phyloP scores from a whole-genome alignment of 345 rosid species.

The Eucalyptus albens region DNA sequence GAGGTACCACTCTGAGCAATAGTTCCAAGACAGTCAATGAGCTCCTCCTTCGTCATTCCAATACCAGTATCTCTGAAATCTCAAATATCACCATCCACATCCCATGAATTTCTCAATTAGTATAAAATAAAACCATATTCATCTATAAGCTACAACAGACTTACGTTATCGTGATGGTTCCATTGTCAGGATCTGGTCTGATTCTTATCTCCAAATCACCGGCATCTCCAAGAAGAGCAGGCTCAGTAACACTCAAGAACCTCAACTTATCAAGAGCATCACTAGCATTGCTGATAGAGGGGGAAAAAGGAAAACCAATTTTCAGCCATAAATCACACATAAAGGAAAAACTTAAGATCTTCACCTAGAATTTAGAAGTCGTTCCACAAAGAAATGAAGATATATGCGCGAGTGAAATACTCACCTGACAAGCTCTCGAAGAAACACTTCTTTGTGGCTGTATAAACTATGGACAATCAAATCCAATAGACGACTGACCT shows the following conservation, averaged over 20 bases:
- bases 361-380: neutral
- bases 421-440: constrained; percentile 94
- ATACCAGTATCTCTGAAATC: constrained; percentile 82
- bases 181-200: constrained; percentile 83
- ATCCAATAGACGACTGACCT: constrained; percentile 45
- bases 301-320: neutral
- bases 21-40: constrained; percentile 97
- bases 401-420: neutral
- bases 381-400: neutral
- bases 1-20: constrained; percentile 99
- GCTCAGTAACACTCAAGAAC: constrained; percentile 92
- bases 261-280: constrained; percentile 98
- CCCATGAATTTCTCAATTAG: neutral
- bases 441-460: constrained; percentile 48
- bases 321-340: neutral
- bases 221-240: constrained; percentile 80
- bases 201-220: constrained; percentile 87
- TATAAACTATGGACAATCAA: constrained; percentile 26
- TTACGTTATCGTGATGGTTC: constrained; percentile 77
- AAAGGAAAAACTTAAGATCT: neutral
- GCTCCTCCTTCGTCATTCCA: constrained; percentile 98
- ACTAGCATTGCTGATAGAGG: constrained; percentile 72
- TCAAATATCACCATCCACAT: neutral
- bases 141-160: neutral
- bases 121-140: neutral